Evolutionary conservation across 164 flowering plant genomes (phyloP).

Genomic region (Taxillus chinensis): DNA sequence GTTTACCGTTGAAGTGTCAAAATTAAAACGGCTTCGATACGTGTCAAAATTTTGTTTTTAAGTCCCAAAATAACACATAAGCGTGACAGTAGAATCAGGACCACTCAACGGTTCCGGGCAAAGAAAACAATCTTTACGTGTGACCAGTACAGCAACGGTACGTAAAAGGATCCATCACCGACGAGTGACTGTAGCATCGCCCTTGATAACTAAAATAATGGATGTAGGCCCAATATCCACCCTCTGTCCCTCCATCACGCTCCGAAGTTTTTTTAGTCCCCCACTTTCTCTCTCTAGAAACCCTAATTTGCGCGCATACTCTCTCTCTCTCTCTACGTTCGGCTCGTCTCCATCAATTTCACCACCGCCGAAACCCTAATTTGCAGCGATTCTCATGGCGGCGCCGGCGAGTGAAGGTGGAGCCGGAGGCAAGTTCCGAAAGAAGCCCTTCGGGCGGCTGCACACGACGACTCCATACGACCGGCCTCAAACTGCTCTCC

Average conservation of each 20-base stretch:
- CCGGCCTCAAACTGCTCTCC: constrained; percentile 42
- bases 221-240: background rate
- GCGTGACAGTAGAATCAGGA: too few relatives aligned
- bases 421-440: constrained; percentile 54
- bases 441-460: constrained; percentile 25
- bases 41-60: too few relatives aligned
- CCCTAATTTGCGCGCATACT: constrained; percentile 9
- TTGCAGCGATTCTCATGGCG: constrained; percentile 15
- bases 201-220: too few relatives aligned
- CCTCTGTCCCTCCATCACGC: background rate
- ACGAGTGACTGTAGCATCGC: too few relatives aligned
- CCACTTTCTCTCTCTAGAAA: background rate
- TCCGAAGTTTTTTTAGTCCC: too few relatives aligned
- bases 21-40: too few relatives aligned
- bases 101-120: too few relatives aligned
- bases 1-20: too few relatives aligned
- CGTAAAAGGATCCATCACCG: too few relatives aligned
- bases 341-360: background rate
- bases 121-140: too few relatives aligned
- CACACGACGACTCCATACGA: constrained; percentile 58
- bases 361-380: background rate
- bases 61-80: too few relatives aligned
- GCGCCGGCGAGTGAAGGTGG: constrained; percentile 39
- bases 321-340: background rate
- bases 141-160: too few relatives aligned